Evolutionary conservation across 1,139 yeast species (phyloP), one percentile per base, ranked within the genome.

Genomic region (Hyphopichia fennica): DNA sequence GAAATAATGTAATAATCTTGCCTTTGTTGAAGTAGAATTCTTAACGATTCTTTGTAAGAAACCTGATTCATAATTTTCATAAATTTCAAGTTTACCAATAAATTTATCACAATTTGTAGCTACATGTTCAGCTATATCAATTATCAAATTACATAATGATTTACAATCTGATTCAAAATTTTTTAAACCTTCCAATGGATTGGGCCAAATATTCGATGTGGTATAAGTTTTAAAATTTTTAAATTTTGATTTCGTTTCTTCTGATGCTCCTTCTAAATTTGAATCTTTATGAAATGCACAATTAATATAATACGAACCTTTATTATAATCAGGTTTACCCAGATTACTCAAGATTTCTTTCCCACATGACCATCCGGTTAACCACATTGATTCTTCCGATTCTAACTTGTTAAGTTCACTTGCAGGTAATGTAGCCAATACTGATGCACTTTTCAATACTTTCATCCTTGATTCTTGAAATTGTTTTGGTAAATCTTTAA

Each of bases 301-400:
- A 52, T 82, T 82, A 41, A 78, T 72, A 51, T 82, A 82, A 53
- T 62, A 82, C 1, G 85, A 79, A 3, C 87, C 87, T 51, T 82
- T 82, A 42, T 71, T 63, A 37, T 52, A 60, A 52, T 82, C 87
- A 0, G 80, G 80, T 35, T 60, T 54, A 1, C 70, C 75, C 3
- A 62, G 52, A 6, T 47, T 39, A 7, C 61, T 60, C 31, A 82
- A 65, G 37, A 60, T 70, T 50, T 82, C 87, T 43, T 74, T 76
- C 1, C 87, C 87, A 37, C 80, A 60, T n/a, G 86, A 80, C 87
- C 87, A 82, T 0, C 87, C 87, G 0, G 78, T 74, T 5, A 81
- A 59, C 78, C 82, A 82, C 46, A 53, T 53, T 4, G 69, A 53
- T 43, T 77, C 82, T 19, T 75, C 75, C 25, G 65, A 62, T 52